Evolutionary conservation across 2,329 filamentous ascomycete species (phyloP).

Genomic region (Diplodia sapinea): DNA sequence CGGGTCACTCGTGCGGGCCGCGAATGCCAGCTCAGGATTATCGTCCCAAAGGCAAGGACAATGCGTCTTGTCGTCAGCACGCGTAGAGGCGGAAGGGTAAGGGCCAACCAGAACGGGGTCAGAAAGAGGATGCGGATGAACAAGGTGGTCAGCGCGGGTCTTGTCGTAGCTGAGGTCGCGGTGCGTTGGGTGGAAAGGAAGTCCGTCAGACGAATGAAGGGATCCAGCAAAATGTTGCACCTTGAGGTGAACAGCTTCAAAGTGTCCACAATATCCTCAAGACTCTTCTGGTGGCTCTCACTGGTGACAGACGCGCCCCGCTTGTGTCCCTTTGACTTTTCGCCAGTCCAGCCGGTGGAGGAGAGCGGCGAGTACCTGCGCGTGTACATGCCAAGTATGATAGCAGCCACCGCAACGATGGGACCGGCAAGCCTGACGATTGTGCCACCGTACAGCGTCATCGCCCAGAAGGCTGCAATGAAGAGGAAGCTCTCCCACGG

Average conservation of each 20-base stretch:
- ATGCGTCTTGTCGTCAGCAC: constrained; percentile 88
- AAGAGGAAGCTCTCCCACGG: constrained; percentile 97
- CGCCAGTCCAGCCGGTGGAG: constrained; percentile 77
- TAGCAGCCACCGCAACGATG: constrained; percentile 74
- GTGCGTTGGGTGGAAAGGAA: constrained; percentile 91
- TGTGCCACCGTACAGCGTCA: constrained; percentile 82
- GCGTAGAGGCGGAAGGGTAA: constrained; percentile 81
- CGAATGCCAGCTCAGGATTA: constrained; percentile 90
- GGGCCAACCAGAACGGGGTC: constrained; percentile 82
- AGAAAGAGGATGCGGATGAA: constrained; percentile 88
- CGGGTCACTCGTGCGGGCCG: constrained; percentile 82
- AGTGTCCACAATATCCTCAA: constrained; percentile 97
- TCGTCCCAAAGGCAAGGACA: constrained; percentile 81
- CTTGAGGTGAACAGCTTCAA: constrained; percentile 87
- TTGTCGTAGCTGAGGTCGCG: constrained; percentile 87
- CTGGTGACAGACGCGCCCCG: constrained; percentile 61
- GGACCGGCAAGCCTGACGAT: constrained; percentile 84
- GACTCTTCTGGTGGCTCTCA: constrained; percentile 84
- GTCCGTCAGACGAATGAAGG: constrained; percentile 85
- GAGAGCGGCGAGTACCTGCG: constrained; percentile 88
- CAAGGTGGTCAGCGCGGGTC: constrained; percentile 85
- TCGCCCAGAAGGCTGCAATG: constrained; percentile 82
- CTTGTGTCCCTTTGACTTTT: constrained; percentile 63
- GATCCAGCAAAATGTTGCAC: constrained; percentile 90
- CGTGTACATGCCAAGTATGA: constrained; percentile 93